These are phyloP conservation scores for Metarhizium album DNA, from an alignment of 2,329 filamentous ascomycete genomes.

Conservation along the genomic window DNA sequence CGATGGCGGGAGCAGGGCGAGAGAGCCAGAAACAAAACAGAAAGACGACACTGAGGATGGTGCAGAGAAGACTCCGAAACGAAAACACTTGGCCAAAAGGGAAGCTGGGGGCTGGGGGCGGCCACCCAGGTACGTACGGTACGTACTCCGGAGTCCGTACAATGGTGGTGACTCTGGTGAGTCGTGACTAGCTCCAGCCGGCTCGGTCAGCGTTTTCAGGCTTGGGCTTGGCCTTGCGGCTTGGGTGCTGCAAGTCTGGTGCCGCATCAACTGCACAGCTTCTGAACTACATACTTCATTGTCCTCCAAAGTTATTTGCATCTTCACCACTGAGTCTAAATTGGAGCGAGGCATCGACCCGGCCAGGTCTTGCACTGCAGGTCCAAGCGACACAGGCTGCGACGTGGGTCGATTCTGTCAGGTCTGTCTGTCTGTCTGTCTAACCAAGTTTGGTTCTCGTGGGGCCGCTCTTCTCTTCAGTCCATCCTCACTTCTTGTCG, in stretches of 20 bases:
- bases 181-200: neutral
- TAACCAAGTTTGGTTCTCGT: no score
- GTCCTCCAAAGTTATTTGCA: neutral
- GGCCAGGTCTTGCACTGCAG: neutral
- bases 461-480: no score
- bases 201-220: neutral
- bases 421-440: no score
- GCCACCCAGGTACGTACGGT: neutral
- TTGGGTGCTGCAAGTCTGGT: no score
- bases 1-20: slow-evolving; percentile 1
- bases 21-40: neutral
- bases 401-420: no score
- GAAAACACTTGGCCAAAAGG: neutral
- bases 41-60: no score
- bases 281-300: neutral
- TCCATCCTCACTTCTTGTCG: no score
- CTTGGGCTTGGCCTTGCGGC: neutral
- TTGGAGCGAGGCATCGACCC: no score
- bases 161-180: no score
- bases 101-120: slow-evolving; percentile 1
- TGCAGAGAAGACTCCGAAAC: neutral
- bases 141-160: no score
- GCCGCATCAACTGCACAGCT: neutral
- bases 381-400: neutral
- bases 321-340: neutral